These are phyloP conservation scores for Hylodesmum podocarpum DNA, from an alignment of 306 rosid genomes.

Conservation along the genomic window DNA sequence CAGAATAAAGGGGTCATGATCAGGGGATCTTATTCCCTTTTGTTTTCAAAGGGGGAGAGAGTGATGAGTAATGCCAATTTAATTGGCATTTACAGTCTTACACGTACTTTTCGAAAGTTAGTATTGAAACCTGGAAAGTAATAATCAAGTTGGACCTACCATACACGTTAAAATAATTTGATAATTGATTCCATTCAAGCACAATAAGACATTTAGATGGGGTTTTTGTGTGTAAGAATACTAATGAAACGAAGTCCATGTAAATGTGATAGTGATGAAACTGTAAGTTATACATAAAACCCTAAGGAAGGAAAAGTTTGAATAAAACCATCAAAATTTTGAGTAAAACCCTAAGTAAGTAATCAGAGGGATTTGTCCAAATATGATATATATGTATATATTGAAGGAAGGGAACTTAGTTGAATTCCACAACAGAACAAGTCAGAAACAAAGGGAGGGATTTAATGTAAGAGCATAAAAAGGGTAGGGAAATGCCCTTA, in stretches of 20 bases:
- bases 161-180: constrained; percentile 28
- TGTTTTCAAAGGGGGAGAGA: neutral
- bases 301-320: neutral
- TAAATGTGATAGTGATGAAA: constrained; percentile 7
- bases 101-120: constrained; percentile 24
- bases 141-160: constrained; percentile 37
- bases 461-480: constrained; percentile 29
- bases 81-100: constrained; percentile 23
- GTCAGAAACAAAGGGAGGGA: constrained; percentile 1
- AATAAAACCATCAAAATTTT: neutral
- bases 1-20: neutral
- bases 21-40: neutral
- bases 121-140: constrained; percentile 23
- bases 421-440: constrained; percentile 18
- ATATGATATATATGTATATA: neutral
- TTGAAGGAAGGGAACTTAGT: constrained; percentile 29
- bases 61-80: constrained; percentile 17
- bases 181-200: constrained; percentile 32
- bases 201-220: constrained; percentile 12
- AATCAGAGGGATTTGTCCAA: neutral
- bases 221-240: constrained; percentile 15
- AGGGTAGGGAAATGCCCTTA: constrained; percentile 24
- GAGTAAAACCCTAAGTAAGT: neutral
- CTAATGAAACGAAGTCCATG: neutral
- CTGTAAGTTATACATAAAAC: neutral